Base-by-base conservation (phyloP, 2,329 filamentous ascomycete genomes). In the Emericellopsis cladophorae region DNA sequence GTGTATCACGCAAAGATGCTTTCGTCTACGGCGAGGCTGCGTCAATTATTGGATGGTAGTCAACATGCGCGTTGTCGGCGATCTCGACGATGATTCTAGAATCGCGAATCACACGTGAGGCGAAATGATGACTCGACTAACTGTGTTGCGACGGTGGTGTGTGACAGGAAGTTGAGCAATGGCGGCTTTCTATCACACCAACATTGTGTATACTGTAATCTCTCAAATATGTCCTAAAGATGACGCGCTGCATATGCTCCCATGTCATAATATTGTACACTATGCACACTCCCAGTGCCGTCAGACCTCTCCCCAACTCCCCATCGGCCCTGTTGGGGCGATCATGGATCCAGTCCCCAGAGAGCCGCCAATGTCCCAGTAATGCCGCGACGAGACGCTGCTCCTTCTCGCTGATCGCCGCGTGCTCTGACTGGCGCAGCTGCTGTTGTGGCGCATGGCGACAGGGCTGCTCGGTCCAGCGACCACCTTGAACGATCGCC, bases 361-460 rank as follows among this genome's bases (percentile, higher is more conserved):
- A 50, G 79, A 88, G 6, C 79, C 84, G 22, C 86, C 86, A 48
- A 95, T 76, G 57, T 95, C 89, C 89, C 89, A 95, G 59, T 93
- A 95, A 56, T 94, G 86, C 40, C 87, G 68, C 36, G 80, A 85
- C 36, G 84, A 89, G 29, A 77, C 73, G 48, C 76, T 81, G 51
- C 78, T 84, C 40, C 74, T 68, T 51, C 72, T 70, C 32, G 76
- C 79, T 29, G 77, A 85, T 50, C 81, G 78, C 56, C 82, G 81
- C 7, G 85, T 86, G 58, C 85, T 93, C 61, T 94, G 86, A 54
- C 85, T 94, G 4, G 86, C 87, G 58, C 87, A 94, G 58, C 84
- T 93, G 44, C 78, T 64, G 59, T 63, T 58, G 47, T 70, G 69
- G 56, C 63, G 67, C 46, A 69, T 60, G 22, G 59, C 59, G 40